Base-by-base conservation (phyloP, 2,329 filamentous ascomycete genomes). In the Arthroderma uncinatum region DNA sequence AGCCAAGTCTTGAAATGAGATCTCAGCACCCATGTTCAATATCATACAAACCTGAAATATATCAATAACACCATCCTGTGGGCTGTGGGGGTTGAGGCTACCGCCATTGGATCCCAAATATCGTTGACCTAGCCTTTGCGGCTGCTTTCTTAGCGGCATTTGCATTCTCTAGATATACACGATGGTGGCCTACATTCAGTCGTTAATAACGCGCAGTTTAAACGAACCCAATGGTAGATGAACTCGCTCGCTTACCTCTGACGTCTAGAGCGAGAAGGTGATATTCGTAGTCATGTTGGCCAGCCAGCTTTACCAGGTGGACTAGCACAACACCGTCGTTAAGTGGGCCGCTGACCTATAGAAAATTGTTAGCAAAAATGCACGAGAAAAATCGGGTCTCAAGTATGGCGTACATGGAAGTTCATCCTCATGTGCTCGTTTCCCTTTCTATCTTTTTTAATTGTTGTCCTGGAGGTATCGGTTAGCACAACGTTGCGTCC, bases 401-500 rank as follows among this genome's bases (percentile, higher is more conserved):
- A 21, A 25, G 9, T 7, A 47, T 14, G 6, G 42, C 82, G 64
- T 73, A 87, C 86, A 68, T 93, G 83, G 70, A 96, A 96, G 64
- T 89, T 84, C 80, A 96, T 89, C 61, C 82, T 75, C 61, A 96
- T 70, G 69, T 96, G 90, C 61, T 94, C 85, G 19, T 83, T 84
- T 3, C 91, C 91, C 60, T 82, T 78, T 9, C 79, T 74, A 67
- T 96, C 91, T 5, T 80, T 89, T 60, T 82, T 82, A 21, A 82
- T 74, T 0, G 79, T 82, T 0, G 85, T 86, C 2, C 84, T 87
- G 1, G 47, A n/a, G 39, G 28, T 54, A 47, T 36, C 16, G 25
- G 33, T 55, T 65, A 53, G 16, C 39, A 44, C n/a, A n/a, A n/a
- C n/a, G 39, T 16, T 19, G 39, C 25, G 5, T 47, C 10, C 7